Conservation (phyloP, 441 rosid genomes). For the Daphne laureola region DNA sequence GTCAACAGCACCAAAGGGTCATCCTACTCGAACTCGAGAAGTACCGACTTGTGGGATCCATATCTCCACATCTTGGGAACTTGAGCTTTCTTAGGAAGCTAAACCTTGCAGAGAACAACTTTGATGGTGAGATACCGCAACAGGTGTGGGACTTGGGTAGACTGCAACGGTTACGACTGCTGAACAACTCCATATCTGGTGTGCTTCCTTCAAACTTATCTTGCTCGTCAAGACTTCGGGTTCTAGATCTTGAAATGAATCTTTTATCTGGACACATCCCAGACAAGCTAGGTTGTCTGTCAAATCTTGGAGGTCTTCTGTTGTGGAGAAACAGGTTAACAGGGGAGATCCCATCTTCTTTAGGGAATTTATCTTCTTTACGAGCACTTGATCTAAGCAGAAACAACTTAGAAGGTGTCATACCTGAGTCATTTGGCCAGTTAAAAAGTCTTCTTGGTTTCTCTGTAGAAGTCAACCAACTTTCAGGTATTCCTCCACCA, state of each 20-base stretch:
- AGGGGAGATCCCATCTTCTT: slow-evolving; percentile 7
- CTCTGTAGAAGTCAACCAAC: not conserved
- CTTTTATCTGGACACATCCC: slow-evolving; percentile 15
- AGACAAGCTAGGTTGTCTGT: too few species aligned
- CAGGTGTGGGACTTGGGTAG: slow-evolving; percentile 10
- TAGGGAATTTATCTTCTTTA: not conserved
- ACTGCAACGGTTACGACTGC: slow-evolving; percentile 5
- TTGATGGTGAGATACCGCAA: not conserved
- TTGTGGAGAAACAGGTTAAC: not conserved
- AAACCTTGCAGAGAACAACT: slow-evolving; percentile 13
- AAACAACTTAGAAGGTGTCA: not conserved
- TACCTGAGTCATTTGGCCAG: not conserved
- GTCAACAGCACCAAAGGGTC: slow-evolving; percentile 8
- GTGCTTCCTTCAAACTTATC: slow-evolving; percentile 11
- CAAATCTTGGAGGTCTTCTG: too few species aligned
- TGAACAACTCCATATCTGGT: slow-evolving; percentile 8
- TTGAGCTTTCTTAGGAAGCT: slow-evolving; percentile 10
- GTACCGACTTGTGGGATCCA: slow-evolving; percentile 6
- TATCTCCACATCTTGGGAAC: slow-evolving; percentile 15
- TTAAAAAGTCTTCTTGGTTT: not conserved
- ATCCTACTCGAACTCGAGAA: slow-evolving; percentile 1
- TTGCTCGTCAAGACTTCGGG: slow-evolving; percentile 7
- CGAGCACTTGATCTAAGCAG: not conserved
- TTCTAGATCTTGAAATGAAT: not conserved
- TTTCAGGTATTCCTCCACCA: not conserved